Conservation (phyloP, 306 rosid species). For the Cucumis melo region DNA sequence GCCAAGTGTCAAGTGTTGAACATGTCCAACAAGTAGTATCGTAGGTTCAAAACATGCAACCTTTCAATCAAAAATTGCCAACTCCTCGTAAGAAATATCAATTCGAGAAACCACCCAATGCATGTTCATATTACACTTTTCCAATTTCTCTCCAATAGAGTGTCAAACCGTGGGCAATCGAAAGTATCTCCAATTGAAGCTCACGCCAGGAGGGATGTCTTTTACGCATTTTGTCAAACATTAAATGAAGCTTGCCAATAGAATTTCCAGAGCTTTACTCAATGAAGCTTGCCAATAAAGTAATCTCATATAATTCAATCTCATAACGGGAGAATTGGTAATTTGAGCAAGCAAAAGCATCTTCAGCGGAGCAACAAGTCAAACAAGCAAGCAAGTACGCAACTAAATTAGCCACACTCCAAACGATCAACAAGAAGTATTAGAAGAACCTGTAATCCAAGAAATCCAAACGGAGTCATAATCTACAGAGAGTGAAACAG, state of each 20-base stretch:
- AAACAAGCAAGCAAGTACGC: background rate
- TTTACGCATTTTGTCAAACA: background rate
- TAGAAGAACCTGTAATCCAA: conserved; percentile 66
- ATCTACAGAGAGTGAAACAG: conserved; percentile 57
- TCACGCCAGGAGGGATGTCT: background rate
- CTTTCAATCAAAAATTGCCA: background rate
- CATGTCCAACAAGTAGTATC: too few relatives aligned
- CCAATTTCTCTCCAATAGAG: background rate
- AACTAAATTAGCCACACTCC: background rate
- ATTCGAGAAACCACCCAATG: background rate
- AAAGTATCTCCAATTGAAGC: background rate
- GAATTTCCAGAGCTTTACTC: background rate
- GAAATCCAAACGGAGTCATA: conserved; percentile 66
- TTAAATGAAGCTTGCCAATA: background rate
- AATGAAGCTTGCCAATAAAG: background rate
- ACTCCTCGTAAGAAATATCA: background rate
- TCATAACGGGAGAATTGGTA: background rate
- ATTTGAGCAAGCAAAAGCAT: background rate
- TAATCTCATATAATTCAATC: background rate
- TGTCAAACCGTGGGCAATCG: background rate
- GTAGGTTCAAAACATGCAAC: background rate
- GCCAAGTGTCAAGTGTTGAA: too few relatives aligned
- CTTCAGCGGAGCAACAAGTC: background rate
- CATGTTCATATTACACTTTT: background rate
- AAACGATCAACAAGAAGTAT: background rate